Evolutionary conservation across 129 eudicot species (phyloP).

Genomic region (Sambucus nigra): DNA sequence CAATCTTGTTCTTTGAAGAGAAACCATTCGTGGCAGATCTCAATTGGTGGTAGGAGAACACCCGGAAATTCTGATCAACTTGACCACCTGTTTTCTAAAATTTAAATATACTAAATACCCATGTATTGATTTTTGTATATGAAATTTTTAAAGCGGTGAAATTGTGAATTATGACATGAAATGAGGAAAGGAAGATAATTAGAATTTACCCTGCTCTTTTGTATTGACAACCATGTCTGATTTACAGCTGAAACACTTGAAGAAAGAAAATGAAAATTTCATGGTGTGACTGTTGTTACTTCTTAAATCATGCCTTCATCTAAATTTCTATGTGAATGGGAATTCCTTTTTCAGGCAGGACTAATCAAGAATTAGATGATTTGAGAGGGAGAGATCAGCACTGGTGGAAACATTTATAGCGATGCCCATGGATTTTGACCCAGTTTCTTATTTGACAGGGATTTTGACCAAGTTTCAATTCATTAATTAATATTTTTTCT

Average conservation of each 20-base stretch:
- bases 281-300: constrained; percentile 3
- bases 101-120: not conserved
- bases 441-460: too few species aligned
- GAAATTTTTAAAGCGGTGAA: too few species aligned
- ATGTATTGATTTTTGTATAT: not conserved
- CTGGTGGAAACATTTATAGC: too few species aligned
- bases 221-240: constrained; percentile 22
- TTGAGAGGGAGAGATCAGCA: not conserved
- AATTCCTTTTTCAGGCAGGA: too few species aligned
- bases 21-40: constrained; percentile 49
- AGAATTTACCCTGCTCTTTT: constrained; percentile 22
- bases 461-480: too few species aligned
- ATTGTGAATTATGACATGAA: too few species aligned
- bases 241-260: constrained; percentile 30
- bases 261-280: constrained; percentile 34
- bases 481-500: too few species aligned
- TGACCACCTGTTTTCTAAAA: constrained; percentile 33
- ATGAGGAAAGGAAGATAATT: not conserved
- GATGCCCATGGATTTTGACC: too few species aligned
- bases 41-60: constrained; percentile 46
- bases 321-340: not conserved
- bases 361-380: not conserved
- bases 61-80: constrained; percentile 27
- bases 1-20: constrained; percentile 46
- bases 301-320: too few species aligned